Evolutionary conservation across 345 rosid species (phyloP).

Genomic region (Eucalyptus sp.): DNA sequence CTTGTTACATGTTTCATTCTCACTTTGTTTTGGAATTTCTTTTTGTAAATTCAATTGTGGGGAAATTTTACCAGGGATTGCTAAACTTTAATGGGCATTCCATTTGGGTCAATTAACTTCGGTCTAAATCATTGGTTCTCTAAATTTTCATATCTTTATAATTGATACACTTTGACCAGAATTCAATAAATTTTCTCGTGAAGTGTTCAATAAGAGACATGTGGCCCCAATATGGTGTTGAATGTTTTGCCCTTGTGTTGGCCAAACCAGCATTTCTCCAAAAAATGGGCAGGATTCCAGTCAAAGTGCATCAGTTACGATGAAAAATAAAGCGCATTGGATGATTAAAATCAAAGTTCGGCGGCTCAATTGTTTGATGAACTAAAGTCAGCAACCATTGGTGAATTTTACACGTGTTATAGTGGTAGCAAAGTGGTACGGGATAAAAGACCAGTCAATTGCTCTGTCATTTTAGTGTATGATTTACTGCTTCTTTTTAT

Average conservation of each 20-base stretch:
- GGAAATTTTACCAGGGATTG: background rate
- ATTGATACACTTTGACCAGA: background rate
- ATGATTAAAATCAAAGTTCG: background rate
- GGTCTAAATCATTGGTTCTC: background rate
- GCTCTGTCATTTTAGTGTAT: background rate
- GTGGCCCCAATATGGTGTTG: background rate
- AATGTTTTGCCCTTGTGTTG: background rate
- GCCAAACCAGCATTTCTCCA: background rate
- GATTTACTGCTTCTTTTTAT: background rate
- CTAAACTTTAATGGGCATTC: background rate
- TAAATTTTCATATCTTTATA: background rate
- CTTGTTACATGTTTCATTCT: background rate
- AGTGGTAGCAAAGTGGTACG: background rate
- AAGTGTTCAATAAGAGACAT: background rate
- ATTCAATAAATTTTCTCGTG: background rate
- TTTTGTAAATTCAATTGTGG: background rate
- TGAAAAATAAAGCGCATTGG: background rate
- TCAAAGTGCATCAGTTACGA: background rate
- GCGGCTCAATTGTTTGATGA: background rate
- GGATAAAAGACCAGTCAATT: background rate
- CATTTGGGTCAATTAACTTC: background rate
- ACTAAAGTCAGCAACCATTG: background rate
- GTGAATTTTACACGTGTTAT: background rate
- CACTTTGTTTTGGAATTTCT: background rate
- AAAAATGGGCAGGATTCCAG: background rate